phyloP scores from a whole-genome alignment of 768 basidiomycete genomes.

The Lactifluus echinatus region DNA sequence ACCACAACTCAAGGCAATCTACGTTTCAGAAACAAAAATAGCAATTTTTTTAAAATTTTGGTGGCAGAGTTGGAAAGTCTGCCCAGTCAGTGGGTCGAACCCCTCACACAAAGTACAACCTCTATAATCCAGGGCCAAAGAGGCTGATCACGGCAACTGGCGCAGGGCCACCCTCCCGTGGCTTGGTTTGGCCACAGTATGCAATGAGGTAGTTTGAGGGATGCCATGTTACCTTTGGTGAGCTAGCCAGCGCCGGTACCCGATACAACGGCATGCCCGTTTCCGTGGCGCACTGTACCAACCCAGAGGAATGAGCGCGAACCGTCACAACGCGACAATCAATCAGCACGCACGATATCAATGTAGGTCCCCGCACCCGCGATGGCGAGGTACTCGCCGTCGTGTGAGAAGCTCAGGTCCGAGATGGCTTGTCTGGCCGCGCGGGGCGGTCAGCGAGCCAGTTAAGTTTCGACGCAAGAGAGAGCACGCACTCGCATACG shows the following conservation, averaged over 20 bases:
- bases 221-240: constrained; percentile 77
- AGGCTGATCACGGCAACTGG: constrained; percentile 64
- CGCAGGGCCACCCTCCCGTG: constrained; percentile 54
- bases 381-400: constrained; percentile 77
- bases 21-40: background rate
- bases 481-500: constrained; percentile 61
- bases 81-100: background rate
- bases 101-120: background rate
- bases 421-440: constrained; percentile 62
- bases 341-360: constrained; percentile 47
- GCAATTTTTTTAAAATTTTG: background rate
- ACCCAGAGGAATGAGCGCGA: background rate
- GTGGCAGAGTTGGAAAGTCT: background rate
- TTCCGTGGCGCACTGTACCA: constrained; percentile 62
- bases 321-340: background rate
- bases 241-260: constrained; percentile 60
- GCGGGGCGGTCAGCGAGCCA: background rate
- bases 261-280: constrained; percentile 67
- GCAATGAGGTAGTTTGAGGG: constrained; percentile 75
- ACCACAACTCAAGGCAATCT: too few species aligned
- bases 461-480: background rate
- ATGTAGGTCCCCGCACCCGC: constrained; percentile 65
- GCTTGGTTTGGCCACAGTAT: constrained; percentile 70
- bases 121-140: constrained; percentile 47
- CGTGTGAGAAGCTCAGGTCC: constrained; percentile 69